Conservation (phyloP, 2,329 filamentous ascomycete species). For the Graphilbum ipis-grandicollis region DNA sequence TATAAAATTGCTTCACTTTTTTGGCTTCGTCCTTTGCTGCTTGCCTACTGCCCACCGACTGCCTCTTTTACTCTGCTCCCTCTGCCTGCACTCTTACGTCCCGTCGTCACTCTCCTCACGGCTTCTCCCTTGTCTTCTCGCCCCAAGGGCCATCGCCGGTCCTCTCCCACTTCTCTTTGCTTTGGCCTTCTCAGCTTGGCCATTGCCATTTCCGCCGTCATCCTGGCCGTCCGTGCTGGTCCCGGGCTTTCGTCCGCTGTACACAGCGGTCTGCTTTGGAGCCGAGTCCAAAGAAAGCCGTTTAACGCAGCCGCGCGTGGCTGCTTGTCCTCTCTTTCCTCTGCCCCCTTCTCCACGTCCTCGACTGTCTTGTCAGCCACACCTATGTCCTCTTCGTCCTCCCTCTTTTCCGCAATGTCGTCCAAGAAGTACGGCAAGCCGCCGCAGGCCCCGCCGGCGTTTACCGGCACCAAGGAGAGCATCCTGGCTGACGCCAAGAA, state of each 20-base stretch:
- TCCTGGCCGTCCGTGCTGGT: slow-evolving; percentile 47
- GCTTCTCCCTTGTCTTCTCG: background rate
- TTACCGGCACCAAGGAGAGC: slow-evolving; percentile 54
- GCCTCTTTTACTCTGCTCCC: too few species aligned
- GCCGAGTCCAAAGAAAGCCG: too few species aligned
- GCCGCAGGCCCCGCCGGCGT: slow-evolving; percentile 61
- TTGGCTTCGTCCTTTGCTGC: too few species aligned
- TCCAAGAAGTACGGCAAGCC: slow-evolving; percentile 52
- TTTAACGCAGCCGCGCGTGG: too few species aligned
- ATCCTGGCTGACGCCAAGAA: slow-evolving; percentile 50
- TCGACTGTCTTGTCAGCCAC: too few species aligned
- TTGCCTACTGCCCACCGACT: too few species aligned
- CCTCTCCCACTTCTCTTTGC: slow-evolving; percentile 21
- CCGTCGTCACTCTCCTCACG: background rate
- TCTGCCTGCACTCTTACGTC: too few species aligned
- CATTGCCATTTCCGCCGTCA: slow-evolving; percentile 37
- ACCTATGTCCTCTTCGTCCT: too few species aligned
- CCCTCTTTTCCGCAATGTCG: slow-evolving; percentile 32
- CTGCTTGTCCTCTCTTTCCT: slow-evolving; percentile 23
- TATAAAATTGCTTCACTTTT: too few species aligned
- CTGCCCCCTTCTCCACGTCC: background rate
- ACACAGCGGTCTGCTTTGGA: slow-evolving; percentile 24
- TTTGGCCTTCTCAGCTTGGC: slow-evolving; percentile 35
- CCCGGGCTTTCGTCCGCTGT: slow-evolving; percentile 37
- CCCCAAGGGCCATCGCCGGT: slow-evolving; percentile 1